Evolutionary conservation across 2,329 filamentous ascomycete species (phyloP).

Genomic region (Cercospora brassicicola): DNA sequence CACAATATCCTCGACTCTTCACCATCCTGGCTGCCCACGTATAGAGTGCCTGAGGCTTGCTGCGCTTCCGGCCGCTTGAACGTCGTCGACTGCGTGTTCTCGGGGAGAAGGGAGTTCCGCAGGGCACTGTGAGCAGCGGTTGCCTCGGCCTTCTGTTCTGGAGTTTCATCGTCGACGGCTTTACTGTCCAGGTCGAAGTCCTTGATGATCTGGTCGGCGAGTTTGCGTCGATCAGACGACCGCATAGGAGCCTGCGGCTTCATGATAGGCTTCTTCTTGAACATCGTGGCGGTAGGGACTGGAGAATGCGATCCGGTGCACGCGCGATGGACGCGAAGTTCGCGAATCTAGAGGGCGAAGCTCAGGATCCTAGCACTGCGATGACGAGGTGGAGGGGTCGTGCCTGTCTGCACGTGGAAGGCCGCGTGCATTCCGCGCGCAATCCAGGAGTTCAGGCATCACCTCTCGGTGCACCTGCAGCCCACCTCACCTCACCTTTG

Average conservation of each 20-base stretch:
- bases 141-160: constrained; percentile 47
- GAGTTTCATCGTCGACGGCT: constrained; percentile 36
- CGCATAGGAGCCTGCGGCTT: constrained; percentile 66
- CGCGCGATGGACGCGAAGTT: background rate
- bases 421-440: background rate
- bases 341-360: background rate
- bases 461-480: too few relatives aligned
- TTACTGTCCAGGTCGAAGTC: constrained; percentile 45
- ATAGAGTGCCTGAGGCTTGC: constrained; percentile 63
- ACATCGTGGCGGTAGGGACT: constrained; percentile 32
- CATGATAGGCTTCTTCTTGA: constrained; percentile 51
- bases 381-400: constrained; percentile 3
- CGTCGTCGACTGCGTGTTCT: constrained; percentile 61
- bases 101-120: constrained; percentile 62
- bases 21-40: constrained; percentile 60
- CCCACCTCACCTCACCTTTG: background rate
- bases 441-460: background rate
- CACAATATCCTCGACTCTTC: constrained; percentile 63
- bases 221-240: constrained; percentile 66
- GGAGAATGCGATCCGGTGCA: background rate
- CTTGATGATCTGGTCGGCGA: constrained; percentile 66
- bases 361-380: background rate
- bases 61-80: constrained; percentile 66
- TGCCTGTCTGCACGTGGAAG: background rate
- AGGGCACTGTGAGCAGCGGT: constrained; percentile 52